These are phyloP conservation scores for Lathyrus oleraceus DNA, from an alignment of 306 rosid genomes.

Conservation along the genomic window DNA sequence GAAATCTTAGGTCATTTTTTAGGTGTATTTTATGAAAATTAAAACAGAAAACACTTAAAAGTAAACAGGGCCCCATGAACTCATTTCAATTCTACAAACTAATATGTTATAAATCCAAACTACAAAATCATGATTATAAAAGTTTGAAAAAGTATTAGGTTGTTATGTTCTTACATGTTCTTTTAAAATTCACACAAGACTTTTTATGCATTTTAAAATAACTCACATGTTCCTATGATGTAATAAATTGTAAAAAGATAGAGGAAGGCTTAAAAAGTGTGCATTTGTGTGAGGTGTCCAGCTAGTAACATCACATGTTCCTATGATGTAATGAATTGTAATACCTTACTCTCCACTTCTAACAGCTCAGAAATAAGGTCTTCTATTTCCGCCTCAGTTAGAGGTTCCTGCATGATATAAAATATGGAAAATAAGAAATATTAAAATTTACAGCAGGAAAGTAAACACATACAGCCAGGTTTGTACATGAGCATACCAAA, in stretches of 20 bases:
- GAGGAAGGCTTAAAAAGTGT: conserved; percentile 8
- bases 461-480: conserved; percentile 1
- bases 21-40: too few relatives aligned
- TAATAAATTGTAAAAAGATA: too few relatives aligned
- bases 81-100: neutral
- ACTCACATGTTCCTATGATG: too few relatives aligned
- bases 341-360: conserved; percentile 97
- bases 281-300: neutral
- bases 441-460: conserved; percentile 12
- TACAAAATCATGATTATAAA: neutral
- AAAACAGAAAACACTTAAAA: neutral
- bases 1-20: neutral
- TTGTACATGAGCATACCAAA: neutral
- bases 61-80: neutral
- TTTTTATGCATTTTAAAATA: neutral
- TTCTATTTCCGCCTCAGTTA: conserved; percentile 75
- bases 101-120: neutral
- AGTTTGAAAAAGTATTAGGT: neutral
- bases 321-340: conserved; percentile 20
- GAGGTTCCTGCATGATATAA: conserved; percentile 70
- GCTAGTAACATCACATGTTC: conserved; percentile 16
- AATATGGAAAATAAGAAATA: conserved; percentile 8
- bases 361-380: conserved; percentile 80
- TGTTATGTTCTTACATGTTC: neutral
- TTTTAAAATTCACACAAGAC: neutral